Conservation (phyloP, 352 stramenopile species). For the Phytophthora europaea region DNA sequence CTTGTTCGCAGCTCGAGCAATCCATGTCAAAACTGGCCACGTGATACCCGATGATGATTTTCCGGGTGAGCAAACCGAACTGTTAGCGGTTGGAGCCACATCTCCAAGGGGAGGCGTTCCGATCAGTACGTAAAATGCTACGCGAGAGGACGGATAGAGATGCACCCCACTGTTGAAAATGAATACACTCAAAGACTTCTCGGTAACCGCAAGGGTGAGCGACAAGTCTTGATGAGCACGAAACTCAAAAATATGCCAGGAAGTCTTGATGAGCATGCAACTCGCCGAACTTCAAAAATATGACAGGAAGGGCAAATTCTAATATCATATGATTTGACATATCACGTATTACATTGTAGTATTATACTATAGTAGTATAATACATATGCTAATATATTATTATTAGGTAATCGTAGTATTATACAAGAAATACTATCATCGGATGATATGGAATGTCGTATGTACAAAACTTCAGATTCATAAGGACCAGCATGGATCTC, state of each 20-base stretch:
- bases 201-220: too few relatives aligned
- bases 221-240: not conserved
- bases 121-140: conserved; percentile 12
- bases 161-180: not conserved
- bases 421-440: too few relatives aligned
- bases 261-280: too few relatives aligned
- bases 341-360: too few relatives aligned
- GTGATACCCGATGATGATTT: conserved; percentile 46
- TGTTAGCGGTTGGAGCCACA: conserved; percentile 29
- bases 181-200: not conserved
- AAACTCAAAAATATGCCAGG: not conserved
- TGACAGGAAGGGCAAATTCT: not conserved
- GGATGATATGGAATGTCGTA: not conserved
- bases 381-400: too few relatives aligned
- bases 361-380: too few relatives aligned
- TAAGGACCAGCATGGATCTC: conserved; percentile 48
- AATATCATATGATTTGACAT: too few relatives aligned
- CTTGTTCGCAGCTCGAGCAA: conserved; percentile 49
- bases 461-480: not conserved
- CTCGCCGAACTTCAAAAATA: not conserved
- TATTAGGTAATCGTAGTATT: too few relatives aligned
- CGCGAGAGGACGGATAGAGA: not conserved
- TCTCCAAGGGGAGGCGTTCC: conserved; percentile 20
- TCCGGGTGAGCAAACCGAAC: conserved; percentile 19
- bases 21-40: conserved; percentile 55